phyloP scores from a whole-genome alignment of 768 basidiomycete genomes.

The Pilatotrama ljubarskyi region DNA sequence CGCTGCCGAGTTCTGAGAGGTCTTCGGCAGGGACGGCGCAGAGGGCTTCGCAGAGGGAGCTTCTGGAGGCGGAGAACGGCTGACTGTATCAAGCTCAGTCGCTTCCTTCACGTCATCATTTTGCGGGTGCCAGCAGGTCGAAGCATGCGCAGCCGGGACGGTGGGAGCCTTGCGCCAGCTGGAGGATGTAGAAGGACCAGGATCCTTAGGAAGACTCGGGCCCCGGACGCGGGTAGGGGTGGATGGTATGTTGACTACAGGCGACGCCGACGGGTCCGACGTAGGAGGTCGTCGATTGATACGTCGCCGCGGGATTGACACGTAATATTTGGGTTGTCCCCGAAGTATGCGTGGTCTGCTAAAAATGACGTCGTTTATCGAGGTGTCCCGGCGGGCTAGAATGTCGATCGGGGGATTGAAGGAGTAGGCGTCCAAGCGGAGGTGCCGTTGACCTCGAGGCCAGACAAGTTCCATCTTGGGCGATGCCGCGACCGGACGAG shows the following conservation, averaged over 20 bases:
- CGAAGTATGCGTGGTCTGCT: conserved; percentile 38
- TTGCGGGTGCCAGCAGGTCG: conserved; percentile 17
- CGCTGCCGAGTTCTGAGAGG: not conserved
- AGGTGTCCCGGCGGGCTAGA: conserved; percentile 60
- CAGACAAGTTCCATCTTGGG: conserved; percentile 48
- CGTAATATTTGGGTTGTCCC: conserved; percentile 37
- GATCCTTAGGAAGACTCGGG: conserved; percentile 25
- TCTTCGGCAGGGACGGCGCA: not conserved
- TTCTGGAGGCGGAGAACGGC: conserved; percentile 69
- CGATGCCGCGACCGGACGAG: conserved; percentile 45
- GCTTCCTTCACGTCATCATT: conserved; percentile 5
- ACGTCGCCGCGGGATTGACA: conserved; percentile 37
- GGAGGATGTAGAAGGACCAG: conserved; percentile 29
- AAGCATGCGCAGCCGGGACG: conserved; percentile 8
- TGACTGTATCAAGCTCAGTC: conserved; percentile 50
- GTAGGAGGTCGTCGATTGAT: conserved; percentile 8
- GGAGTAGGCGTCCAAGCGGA: conserved; percentile 66
- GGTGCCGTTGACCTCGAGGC: conserved; percentile 40
- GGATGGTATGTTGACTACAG: conserved; percentile 43
- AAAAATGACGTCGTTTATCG: conserved; percentile 67
- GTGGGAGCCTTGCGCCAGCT: conserved; percentile 42
- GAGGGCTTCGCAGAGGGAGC: conserved; percentile 32
- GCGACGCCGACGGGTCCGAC: conserved; percentile 19
- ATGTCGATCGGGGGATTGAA: conserved; percentile 72
- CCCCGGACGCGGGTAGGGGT: conserved; percentile 15